These are phyloP conservation scores for Fusarium odoratissimum DNA, from an alignment of 2,329 filamentous ascomycete species.

Conservation along the genomic window DNA sequence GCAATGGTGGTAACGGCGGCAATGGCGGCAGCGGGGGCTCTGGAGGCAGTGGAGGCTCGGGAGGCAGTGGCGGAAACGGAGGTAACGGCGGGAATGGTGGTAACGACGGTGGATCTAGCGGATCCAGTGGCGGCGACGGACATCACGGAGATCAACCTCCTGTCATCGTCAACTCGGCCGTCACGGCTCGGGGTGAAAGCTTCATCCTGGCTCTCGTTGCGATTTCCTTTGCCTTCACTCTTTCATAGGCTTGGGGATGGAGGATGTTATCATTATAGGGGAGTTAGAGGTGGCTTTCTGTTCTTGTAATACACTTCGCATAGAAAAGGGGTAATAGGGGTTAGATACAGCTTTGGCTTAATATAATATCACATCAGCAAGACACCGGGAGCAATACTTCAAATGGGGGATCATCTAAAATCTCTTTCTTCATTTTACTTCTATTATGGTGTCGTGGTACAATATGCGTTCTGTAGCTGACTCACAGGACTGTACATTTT, in stretches of 20 bases:
- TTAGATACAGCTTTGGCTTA: conserved; percentile 8
- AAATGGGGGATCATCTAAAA: not conserved
- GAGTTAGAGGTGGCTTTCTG: not conserved
- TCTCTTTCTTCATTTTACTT: conserved; percentile 14
- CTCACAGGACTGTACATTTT: not conserved
- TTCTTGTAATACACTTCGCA: conserved; percentile 3
- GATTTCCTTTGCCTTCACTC: conserved; percentile 1
- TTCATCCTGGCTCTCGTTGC: not conserved
- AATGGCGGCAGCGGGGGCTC: not conserved
- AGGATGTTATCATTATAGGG: not conserved
- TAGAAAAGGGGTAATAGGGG: conserved; percentile 28
- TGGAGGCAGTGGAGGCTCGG: not conserved
- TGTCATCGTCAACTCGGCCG: conserved; percentile 24
- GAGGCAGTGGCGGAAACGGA: not conserved
- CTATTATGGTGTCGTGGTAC: conserved; percentile 8
- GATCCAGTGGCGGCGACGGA: not conserved
- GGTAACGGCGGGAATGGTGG: not conserved
- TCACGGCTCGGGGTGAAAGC: conserved; percentile 2
- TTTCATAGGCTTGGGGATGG: conserved; percentile 16
- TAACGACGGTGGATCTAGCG: not conserved
- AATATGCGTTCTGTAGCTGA: not conserved
- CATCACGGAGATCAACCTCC: not conserved
- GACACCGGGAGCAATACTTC: not conserved
- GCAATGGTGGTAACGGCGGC: not conserved
- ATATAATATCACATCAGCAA: conserved; percentile 27